Evolutionary conservation across 1,139 yeast species (phyloP).

Genomic region (Hemisphaericaspora xylanilytica): DNA sequence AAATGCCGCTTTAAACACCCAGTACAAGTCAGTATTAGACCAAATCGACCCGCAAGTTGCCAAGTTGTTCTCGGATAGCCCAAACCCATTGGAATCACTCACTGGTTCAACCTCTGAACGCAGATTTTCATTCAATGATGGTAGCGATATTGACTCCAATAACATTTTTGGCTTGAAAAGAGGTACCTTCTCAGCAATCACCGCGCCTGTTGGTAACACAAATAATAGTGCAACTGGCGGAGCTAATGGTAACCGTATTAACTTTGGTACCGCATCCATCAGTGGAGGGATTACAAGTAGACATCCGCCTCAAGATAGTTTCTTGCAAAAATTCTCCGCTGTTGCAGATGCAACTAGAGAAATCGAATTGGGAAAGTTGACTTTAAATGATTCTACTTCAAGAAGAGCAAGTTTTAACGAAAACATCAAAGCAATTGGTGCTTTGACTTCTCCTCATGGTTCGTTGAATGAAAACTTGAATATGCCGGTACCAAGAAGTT

Average conservation of each 20-base stretch:
- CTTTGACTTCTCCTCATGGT: slow-evolving; percentile 40
- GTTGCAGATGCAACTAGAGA: slow-evolving; percentile 81
- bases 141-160: slow-evolving; percentile 42
- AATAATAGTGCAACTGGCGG: slow-evolving; percentile 6
- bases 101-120: slow-evolving; percentile 15
- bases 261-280: slow-evolving; percentile 61
- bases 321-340: slow-evolving; percentile 65
- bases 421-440: slow-evolving; percentile 14
- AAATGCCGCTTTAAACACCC: slow-evolving; percentile 16
- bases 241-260: slow-evolving; percentile 11
- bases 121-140: slow-evolving; percentile 42
- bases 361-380: slow-evolving; percentile 47
- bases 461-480: slow-evolving; percentile 53
- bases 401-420: slow-evolving; percentile 53
- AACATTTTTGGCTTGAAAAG: slow-evolving; percentile 44
- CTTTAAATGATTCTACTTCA: slow-evolving; percentile 27
- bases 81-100: slow-evolving; percentile 12
- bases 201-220: slow-evolving; percentile 32
- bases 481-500: slow-evolving; percentile 35
- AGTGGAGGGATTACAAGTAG: slow-evolving; percentile 55
- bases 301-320: slow-evolving; percentile 49
- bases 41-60: slow-evolving; percentile 50
- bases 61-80: slow-evolving; percentile 26
- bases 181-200: slow-evolving; percentile 49
- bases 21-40: slow-evolving; percentile 35